Evolutionary conservation across 2,329 filamentous ascomycete species (phyloP).

Genomic region (Chrysoporthe deuterocubensis): DNA sequence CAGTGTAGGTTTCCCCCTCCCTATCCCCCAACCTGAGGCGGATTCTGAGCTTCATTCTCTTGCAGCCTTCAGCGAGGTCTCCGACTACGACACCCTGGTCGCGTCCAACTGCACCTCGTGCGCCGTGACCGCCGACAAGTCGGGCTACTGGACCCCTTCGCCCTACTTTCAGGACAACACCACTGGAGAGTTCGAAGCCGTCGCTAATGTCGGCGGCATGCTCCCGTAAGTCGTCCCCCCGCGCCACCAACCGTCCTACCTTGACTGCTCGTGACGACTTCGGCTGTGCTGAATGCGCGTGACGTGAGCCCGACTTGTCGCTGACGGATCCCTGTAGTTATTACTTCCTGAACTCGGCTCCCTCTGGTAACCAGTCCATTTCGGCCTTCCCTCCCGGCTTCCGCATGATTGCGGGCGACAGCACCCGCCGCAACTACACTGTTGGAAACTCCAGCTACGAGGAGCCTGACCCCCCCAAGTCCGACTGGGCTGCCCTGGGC

Average conservation of each 20-base stretch:
- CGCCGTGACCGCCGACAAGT: slow-evolving; percentile 78
- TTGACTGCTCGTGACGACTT: too few relatives aligned
- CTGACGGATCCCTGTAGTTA: slow-evolving; percentile 58
- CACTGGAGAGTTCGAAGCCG: slow-evolving; percentile 69
- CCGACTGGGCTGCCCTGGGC: slow-evolving; percentile 67
- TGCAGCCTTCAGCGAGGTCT: slow-evolving; percentile 66
- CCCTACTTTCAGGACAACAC: slow-evolving; percentile 73
- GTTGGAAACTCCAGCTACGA: slow-evolving; percentile 70
- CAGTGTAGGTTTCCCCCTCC: slow-evolving; percentile 62
- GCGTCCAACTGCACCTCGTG: slow-evolving; percentile 78
- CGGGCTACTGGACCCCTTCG: slow-evolving; percentile 83
- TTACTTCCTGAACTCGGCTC: slow-evolving; percentile 71
- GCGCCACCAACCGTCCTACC: background rate
- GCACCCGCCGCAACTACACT: slow-evolving; percentile 69
- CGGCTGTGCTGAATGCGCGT: background rate
- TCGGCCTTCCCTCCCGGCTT: slow-evolving; percentile 78
- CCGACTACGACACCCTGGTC: slow-evolving; percentile 61
- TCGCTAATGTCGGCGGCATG: slow-evolving; percentile 80
- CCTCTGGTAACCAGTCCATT: slow-evolving; percentile 57
- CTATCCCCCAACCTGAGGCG: background rate
- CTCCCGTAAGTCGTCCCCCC: slow-evolving; percentile 67
- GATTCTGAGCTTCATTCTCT: background rate
- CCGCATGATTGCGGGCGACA: slow-evolving; percentile 80
- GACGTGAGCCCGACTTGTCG: background rate
- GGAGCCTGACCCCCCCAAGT: slow-evolving; percentile 67